Evolutionary conservation across 2,329 filamentous ascomycete genomes (phyloP), one percentile per base, ranked within the genome.

Genomic region (Scopulariopsis brevicaulis): DNA sequence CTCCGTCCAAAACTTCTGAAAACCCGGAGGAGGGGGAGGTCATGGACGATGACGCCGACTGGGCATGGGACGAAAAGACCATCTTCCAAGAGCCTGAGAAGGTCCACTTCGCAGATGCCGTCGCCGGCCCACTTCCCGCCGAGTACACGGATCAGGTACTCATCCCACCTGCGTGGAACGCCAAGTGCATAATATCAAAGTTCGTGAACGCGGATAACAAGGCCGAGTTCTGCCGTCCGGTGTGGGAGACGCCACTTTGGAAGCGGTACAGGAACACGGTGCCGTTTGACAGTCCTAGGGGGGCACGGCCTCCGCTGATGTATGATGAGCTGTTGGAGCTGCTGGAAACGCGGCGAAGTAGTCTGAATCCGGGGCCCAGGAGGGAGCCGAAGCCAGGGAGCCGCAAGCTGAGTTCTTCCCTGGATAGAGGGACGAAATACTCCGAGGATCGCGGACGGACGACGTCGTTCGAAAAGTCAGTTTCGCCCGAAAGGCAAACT

Each of bases 71-170:
- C 7, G 65, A 71, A 14, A 60, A 61, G 46, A 60, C 58, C 62
- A 72, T 74, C 5, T 77, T 78, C 58, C 65, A 68, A 11, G 71
- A 74, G 48, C 61, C 66, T 37, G 60, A 64, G 10, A 59, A 66
- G 4, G 62, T 61, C 12, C 71, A 72, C 58, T 67, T 69, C 7
- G 72, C 73, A n/a, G 76, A 79, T 43, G 71, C 74, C n/a, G 72
- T 78, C 57, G 74, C 73, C 14, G 76, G 72, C 59, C 76, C 76
- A 22, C 66, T 79, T 1, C 70, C 74, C 4, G 61, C 64, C 18
- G 65, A 68, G 20, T 78, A 75, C 59, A 73, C 68, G 46, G 74
- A 77, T 22, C 71, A 74, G 18, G 70, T 76, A 8, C 73, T 78
- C 35, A 72, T 77, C 46, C 74, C 77, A 28, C 72, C 72, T 20